These are phyloP conservation scores for Cyberlindnera nakhonratchasimensis DNA, from an alignment of 805 yeast genomes.

Conservation along the genomic window DNA sequence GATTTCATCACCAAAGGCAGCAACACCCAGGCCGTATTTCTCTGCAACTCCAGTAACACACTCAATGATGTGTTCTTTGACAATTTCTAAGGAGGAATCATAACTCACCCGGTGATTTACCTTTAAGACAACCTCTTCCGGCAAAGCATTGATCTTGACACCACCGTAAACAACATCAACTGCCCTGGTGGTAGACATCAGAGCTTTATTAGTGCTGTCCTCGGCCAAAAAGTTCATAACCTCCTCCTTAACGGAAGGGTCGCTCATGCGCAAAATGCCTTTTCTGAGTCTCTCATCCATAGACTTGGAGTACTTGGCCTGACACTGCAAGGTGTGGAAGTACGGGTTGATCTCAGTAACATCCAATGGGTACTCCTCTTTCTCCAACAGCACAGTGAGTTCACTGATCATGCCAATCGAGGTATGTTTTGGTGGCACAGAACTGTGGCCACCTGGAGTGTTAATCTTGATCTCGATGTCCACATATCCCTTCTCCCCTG, in stretches of 20 bases:
- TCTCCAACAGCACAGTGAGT: constrained; percentile 53
- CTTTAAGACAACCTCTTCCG: constrained; percentile 48
- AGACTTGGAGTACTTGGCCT: constrained; percentile 44
- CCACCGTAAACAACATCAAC: constrained; percentile 55
- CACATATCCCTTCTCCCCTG: constrained; percentile 61
- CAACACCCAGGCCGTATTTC: constrained; percentile 11
- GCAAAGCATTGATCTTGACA: constrained; percentile 71
- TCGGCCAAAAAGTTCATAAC: constrained; percentile 28
- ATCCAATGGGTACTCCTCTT: constrained; percentile 24
- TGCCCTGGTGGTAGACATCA: constrained; percentile 24
- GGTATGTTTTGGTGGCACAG: constrained; percentile 77
- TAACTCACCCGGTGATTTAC: constrained; percentile 64
- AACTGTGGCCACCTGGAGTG: constrained; percentile 77
- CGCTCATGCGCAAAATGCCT: constrained; percentile 21
- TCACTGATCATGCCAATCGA: constrained; percentile 28
- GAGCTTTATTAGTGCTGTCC: constrained; percentile 12
- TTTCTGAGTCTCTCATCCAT: constrained; percentile 29
- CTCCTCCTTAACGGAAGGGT: constrained; percentile 32
- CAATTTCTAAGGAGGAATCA: constrained; percentile 45
- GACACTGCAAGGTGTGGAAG: constrained; percentile 51
- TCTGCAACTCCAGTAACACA: constrained; percentile 13
- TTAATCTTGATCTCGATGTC: constrained; percentile 48
- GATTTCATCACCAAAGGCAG: constrained; percentile 11
- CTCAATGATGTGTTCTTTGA: constrained; percentile 10
- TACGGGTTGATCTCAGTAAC: constrained; percentile 55